These are phyloP conservation scores for Scedosporium boydii DNA, from an alignment of 2,329 filamentous ascomycete species.

Conservation along the genomic window DNA sequence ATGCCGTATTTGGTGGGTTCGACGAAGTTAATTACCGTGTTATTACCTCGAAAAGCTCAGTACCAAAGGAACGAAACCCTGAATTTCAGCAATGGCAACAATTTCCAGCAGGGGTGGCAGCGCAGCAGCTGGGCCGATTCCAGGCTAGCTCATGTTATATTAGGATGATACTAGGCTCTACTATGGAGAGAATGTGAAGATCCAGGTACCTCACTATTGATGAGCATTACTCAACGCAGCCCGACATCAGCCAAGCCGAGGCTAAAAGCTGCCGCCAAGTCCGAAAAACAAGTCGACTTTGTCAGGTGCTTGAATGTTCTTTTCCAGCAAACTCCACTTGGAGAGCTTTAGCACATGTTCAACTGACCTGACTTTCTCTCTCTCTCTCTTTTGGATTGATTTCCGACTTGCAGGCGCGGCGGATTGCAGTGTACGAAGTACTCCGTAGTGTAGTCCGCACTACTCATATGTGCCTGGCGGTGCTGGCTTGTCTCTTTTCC, in stretches of 20 bases:
- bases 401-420: neutral
- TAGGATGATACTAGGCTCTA: neutral
- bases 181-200: neutral
- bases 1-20: neutral
- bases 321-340: neutral
- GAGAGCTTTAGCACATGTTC: conserved; percentile 1
- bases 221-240: neutral
- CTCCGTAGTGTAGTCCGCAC: neutral
- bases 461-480: neutral
- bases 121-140: neutral
- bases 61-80: no score
- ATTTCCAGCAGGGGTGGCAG: no score
- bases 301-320: neutral
- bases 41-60: no score
- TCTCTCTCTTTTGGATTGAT: neutral
- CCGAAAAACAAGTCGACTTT: neutral
- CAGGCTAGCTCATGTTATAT: neutral
- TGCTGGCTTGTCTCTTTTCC: neutral
- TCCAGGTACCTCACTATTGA: neutral
- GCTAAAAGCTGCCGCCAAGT: neutral
- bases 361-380: neutral
- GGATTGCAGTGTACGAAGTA: neutral
- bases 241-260: conserved; percentile 1
- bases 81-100: no score
- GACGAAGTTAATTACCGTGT: neutral